Percentiles rank a stretch among this genome's conserved stretches.
These are phyloP conservation scores for Hortiboletus rubellus DNA, from an alignment of 1,284 basidiomycete species.

Conservation along the genomic window DNA sequence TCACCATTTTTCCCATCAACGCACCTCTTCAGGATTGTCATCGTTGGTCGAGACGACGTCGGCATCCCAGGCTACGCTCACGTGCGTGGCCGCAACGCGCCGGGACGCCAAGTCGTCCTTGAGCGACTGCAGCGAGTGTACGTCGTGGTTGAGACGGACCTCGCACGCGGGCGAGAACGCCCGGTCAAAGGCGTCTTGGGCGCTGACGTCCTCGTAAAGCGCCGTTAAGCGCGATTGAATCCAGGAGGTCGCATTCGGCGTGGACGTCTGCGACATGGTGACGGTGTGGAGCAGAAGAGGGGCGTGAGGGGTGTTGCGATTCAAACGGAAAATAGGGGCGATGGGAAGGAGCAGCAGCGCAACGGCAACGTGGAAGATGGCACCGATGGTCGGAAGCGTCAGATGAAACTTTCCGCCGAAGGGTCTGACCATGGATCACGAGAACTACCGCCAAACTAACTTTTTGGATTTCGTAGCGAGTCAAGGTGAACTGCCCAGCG, in stretches of 20 bases:
- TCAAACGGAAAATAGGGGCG: background rate
- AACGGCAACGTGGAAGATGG: constrained; percentile 4
- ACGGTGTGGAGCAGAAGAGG: background rate
- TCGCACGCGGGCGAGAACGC: constrained; percentile 38
- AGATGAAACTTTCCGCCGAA: background rate
- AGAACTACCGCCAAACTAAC: too few relatives aligned
- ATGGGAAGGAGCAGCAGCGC: constrained; percentile 2
- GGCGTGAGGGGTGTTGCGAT: background rate
- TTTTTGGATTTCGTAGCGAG: too few relatives aligned
- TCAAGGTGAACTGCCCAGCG: too few relatives aligned
- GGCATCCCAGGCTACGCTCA: constrained; percentile 37
- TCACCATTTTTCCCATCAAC: background rate
- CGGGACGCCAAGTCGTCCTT: constrained; percentile 26
- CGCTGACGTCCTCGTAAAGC: constrained; percentile 29
- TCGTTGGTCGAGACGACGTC: constrained; percentile 35
- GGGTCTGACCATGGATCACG: background rate
- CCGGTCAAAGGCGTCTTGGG: constrained; percentile 27
- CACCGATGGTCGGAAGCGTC: background rate
- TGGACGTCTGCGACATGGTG: background rate
- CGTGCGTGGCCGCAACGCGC: constrained; percentile 18
- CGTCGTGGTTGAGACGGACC: constrained; percentile 37
- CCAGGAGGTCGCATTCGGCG: constrained; percentile 21
- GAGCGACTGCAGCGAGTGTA: constrained; percentile 33
- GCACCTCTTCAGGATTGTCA: constrained; percentile 20
- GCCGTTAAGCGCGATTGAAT: constrained; percentile 26